Conservation (phyloP, 768 basidiomycete genomes). For the Leccinum rimulosum region DNA sequence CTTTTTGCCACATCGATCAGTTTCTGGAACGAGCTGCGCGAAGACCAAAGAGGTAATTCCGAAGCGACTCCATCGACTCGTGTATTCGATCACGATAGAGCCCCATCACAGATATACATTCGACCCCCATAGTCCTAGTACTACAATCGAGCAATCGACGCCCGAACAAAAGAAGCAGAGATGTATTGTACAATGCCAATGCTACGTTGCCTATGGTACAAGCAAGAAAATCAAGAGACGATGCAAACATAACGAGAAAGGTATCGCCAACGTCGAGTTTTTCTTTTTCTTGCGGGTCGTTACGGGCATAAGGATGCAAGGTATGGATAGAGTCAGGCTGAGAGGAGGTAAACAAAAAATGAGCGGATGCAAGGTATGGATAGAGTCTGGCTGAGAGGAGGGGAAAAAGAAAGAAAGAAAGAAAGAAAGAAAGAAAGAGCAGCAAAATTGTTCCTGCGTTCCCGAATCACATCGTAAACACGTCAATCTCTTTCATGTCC, state of each 20-base stretch:
- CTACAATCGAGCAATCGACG: neutral
- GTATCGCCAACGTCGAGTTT: neutral
- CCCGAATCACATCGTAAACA: slow-evolving; percentile 30
- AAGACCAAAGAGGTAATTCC: too few species aligned
- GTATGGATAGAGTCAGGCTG: neutral
- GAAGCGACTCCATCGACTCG: too few species aligned
- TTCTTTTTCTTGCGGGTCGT: neutral
- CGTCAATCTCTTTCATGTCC: slow-evolving; percentile 34
- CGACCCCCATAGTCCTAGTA: neutral
- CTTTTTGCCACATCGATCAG: neutral
- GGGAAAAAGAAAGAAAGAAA: too few species aligned
- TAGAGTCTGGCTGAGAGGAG: neutral
- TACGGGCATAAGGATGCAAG: neutral
- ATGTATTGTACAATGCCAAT: neutral
- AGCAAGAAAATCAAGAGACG: neutral
- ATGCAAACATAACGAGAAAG: neutral
- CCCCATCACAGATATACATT: too few species aligned
- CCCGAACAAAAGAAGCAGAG: neutral
- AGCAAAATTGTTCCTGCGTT: neutral
- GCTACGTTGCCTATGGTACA: neutral
- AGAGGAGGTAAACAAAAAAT: too few species aligned
- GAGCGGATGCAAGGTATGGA: neutral
- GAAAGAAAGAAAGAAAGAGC: neutral
- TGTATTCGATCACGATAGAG: neutral
- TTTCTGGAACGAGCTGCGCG: too few species aligned